These are phyloP conservation scores for Myxozyma udenii DNA, from an alignment of 805 yeast species.

Conservation along the genomic window DNA sequence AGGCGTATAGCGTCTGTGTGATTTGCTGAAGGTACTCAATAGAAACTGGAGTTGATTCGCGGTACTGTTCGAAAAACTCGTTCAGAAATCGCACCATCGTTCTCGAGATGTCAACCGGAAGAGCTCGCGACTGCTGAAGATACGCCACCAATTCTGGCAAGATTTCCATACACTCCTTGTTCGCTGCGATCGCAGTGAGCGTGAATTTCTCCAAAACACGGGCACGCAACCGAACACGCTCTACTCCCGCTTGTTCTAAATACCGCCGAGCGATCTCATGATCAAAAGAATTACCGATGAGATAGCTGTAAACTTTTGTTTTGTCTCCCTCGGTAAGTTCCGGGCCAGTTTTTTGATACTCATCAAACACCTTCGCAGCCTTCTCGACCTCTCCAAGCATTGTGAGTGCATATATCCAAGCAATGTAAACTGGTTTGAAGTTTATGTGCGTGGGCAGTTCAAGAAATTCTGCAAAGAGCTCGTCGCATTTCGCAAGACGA, in stretches of 20 bases:
- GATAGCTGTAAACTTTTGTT: neutral
- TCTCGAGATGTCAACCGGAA: neutral
- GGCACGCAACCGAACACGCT: neutral
- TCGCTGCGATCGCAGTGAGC: neutral
- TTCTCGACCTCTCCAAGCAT: slow-evolving; percentile 6
- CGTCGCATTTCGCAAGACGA: neutral
- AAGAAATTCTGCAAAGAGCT: neutral
- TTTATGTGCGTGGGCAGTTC: neutral
- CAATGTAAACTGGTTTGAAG: neutral
- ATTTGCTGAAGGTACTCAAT: neutral
- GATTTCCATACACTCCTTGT: slow-evolving; percentile 1
- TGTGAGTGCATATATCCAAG: slow-evolving; percentile 3
- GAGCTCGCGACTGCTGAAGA: neutral
- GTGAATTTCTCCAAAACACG: slow-evolving; percentile 5
- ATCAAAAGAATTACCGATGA: slow-evolving; percentile 8
- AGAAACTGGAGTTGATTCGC: neutral
- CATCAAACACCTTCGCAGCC: slow-evolving; percentile 4
- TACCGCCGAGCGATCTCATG: slow-evolving; percentile 8
- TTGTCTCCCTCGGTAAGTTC: neutral
- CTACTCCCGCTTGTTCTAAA: slow-evolving; percentile 7
- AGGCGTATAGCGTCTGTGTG: neutral
- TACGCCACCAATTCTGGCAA: neutral
- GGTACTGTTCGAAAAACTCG: slow-evolving; percentile 2
- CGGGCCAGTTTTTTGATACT: neutral
- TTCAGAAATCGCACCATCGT: neutral